Base-by-base conservation (phyloP, 176 grass and related monocot genomes). In the Hsuehochloa calcarea region DNA sequence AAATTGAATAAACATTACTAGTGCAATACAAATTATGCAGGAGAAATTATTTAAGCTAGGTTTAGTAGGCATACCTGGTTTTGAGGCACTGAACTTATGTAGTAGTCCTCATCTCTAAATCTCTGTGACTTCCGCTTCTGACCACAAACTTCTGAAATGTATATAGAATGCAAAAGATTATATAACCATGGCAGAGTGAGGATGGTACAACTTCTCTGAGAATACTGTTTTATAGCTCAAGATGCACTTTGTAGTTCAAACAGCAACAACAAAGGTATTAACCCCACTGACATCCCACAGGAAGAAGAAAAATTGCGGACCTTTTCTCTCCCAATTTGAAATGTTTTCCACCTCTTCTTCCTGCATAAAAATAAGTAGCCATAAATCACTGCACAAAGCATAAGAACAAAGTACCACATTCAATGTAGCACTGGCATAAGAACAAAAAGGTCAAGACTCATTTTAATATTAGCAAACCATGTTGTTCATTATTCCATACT, bases 71-170 rank as follows among this genome's bases (percentile, higher is more conserved):
- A 58, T 95, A 93, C 96, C 38, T 98, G 96, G 68, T 98, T 95
- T 85, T 89, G 91, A n/a, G 93, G 96, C 68, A 98, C 84, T 56
- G 93, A 89, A 89, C 88, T 98, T 85, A 98, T 98, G 77, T 94
- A 98, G 90, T 83, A 93, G 23, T 98, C 96, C 40, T 96, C 96
- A 16, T 98, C 93, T 85, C 92, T 93, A 77, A 98, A 95, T 78
- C 31, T 95, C 41, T 70, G 69, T 65, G 75, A 69, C 78, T 98
- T 95, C 46, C 96, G 87, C 85, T 98, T 98, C 39, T 60, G 89
- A 85, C 96, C 70, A 79, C 66, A 79, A 85, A 94, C 63, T 73
- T 94, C 96, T 98, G 89, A 76, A 97, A 90, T 86, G 22, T 38
- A 77, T 68, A 80, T 26, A 77, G 19, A 79, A 51, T 12, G 4